Evolutionary conservation across 2,329 filamentous ascomycete species (phyloP), one percentile per base, ranked within the genome.

Genomic region (Fusarium nelsonii): DNA sequence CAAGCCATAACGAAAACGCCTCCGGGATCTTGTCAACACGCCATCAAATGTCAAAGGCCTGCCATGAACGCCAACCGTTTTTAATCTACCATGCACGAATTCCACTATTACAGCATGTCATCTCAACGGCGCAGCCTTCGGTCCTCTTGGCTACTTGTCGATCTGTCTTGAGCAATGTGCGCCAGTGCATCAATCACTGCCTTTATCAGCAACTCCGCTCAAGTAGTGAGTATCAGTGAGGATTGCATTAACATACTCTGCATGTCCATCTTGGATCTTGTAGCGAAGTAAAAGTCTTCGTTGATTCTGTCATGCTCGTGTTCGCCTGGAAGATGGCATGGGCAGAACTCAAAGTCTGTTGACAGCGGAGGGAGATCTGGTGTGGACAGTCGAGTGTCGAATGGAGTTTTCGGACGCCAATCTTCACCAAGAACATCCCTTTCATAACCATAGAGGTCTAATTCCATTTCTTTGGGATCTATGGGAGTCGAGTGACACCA

Each of bases 311-410:
- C 68, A 12, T 73, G 58, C 10, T 68, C 70, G 8, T 59, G 36
- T 7, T 53, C 43, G 5, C 39, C 44, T 4, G 36, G n/a, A 23
- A 14, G 20, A 34, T 70, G 62, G 18, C 72, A 74, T 23, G 58
- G n/a, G 15, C 70, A 74, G 55, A 74, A 74, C 58, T 74, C 70
- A 70, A 65, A 72, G 28, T 70, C 50, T 23, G 64, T 74, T 23
- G 53, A 72, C 28, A 74, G 23, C 2, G 72, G 72, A 4, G 54
- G 48, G 7, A 74, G 56, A n/a, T 74, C 72, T 15, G 72, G 72
- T 4, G 70, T 74, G 6, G 72, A 63, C 14, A 74, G 59, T 11
- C 70, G 57, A 26, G 50, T 59, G 15, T 70, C 68, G 7, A 40
- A 50, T 2, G 72, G 72, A 10, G 70, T 70, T 12, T 14, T 43